Evolutionary conservation across 2,329 filamentous ascomycete species (phyloP), one percentile per base, ranked within the genome.

Genomic region (Alternaria burnsii): DNA sequence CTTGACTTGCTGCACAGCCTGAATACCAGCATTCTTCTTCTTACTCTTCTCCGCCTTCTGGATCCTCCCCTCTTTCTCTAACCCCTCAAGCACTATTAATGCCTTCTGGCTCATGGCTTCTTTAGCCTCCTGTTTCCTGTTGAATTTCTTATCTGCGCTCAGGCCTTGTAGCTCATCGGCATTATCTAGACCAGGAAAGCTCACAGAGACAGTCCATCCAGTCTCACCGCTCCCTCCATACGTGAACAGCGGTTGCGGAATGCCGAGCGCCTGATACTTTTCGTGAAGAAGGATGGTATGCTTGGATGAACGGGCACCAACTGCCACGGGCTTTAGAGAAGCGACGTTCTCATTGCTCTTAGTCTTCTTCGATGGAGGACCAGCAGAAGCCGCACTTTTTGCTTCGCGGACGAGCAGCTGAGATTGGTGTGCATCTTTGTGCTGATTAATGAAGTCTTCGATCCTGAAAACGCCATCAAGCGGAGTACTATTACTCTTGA

Each of bases 71-170:
- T 69, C 58, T 18, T 38, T 59, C 38, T 69, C 67, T 41, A 75
- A 62, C 11, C 54, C 43, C 8, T 70, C 66, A 5, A 81, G 46
- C 3, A 73, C 48, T 3, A 58, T 61, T 6, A 80, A 38, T 2
- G 70, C 79, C n/a, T 58, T 63, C 66, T 74, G 73, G 42, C 76
- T 77, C 22, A 79, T 51, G 2, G 70, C 76, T 58, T 83, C 81
- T 57, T 80, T 82, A 0, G 79, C 81, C 51, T 80, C 78, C 58
- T 79, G 78, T 70, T 83, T 82, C 40, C 70, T 79, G 8, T 67
- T 65, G 62, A 73, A 81, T 16, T 63, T 67, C 3, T 70, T 71
- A 8, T 63, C 28, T 11, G 67, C 68, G 4, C 63, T 62, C 20
- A 76, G 24, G 6, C 58, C 57, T 16, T 72, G 66, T 11, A 66